These are phyloP conservation scores for Quercus gilva DNA, from an alignment of 306 rosid genomes.

Conservation along the genomic window DNA sequence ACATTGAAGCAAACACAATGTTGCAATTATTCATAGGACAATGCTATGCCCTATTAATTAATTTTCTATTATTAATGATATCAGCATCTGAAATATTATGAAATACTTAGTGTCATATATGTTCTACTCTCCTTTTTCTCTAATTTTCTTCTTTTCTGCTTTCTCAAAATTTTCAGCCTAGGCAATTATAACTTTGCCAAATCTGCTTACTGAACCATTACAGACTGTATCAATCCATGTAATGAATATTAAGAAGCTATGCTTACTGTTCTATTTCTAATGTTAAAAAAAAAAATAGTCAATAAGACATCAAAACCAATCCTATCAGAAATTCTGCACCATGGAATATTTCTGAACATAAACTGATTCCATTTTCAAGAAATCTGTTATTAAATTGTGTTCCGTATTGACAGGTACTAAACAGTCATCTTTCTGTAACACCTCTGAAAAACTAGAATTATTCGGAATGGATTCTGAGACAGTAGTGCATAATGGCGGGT, in stretches of 20 bases:
- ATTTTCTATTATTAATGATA: background rate
- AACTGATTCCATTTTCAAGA: background rate
- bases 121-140: background rate
- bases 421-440: background rate
- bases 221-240: background rate
- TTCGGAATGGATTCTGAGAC: constrained; percentile 53
- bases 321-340: background rate
- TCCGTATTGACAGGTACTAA: background rate
- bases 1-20: too few species aligned
- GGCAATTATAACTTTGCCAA: background rate
- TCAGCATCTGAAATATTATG: background rate
- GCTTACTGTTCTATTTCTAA: background rate
- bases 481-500: constrained; percentile 72
- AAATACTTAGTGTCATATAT: background rate
- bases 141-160: background rate
- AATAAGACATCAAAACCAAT: background rate
- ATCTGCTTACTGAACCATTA: background rate
- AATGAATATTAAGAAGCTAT: background rate
- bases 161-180: background rate
- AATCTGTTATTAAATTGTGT: background rate
- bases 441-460: constrained; percentile 7
- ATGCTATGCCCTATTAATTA: too few species aligned
- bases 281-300: background rate
- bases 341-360: background rate
- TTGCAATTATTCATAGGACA: too few species aligned